Percentiles rank a stretch among this genome's conserved stretches.
Evolutionary conservation across 176 grass and related monocot genomes (phyloP).

Genomic region (Zea luxurians): DNA sequence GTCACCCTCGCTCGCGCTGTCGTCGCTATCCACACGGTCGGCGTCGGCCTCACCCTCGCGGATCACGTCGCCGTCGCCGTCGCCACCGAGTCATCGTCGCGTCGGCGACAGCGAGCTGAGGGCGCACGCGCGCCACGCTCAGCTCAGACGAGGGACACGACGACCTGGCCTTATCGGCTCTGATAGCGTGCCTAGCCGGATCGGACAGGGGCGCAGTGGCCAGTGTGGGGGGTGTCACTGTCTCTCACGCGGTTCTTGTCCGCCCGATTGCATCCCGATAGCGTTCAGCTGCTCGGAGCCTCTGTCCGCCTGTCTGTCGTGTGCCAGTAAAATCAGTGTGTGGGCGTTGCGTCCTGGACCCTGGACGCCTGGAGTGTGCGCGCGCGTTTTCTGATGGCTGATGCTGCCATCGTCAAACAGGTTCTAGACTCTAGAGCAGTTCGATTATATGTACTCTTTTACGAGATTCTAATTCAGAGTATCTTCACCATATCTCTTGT

Average conservation of each 20-base stretch:
- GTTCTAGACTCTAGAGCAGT: too few relatives aligned
- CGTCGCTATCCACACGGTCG: constrained; percentile 29
- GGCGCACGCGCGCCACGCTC: neutral
- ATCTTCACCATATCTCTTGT: too few relatives aligned
- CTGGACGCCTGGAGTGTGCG: too few relatives aligned
- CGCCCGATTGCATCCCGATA: neutral
- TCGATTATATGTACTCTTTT: too few relatives aligned
- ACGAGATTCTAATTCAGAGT: too few relatives aligned
- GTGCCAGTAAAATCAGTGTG: too few relatives aligned
- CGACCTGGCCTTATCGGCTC: neutral
- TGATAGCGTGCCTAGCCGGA: neutral
- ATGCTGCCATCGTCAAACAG: too few relatives aligned
- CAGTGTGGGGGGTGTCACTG: too few relatives aligned
- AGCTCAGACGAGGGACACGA: neutral
- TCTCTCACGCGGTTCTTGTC: neutral
- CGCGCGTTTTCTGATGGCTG: too few relatives aligned
- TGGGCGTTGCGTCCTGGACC: too few relatives aligned
- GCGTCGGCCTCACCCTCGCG: neutral
- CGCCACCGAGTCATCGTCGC: neutral
- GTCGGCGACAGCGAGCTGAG: neutral
- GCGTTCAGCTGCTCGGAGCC: neutral
- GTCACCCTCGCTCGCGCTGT: neutral
- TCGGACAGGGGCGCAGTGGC: neutral
- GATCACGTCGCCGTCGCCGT: constrained; percentile 11
- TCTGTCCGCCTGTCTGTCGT: too few relatives aligned